Evolutionary conservation across 495 filamentous ascomycete species (phyloP), one percentile per base, ranked within the genome.

Genomic region (Durotheca rogersii): DNA sequence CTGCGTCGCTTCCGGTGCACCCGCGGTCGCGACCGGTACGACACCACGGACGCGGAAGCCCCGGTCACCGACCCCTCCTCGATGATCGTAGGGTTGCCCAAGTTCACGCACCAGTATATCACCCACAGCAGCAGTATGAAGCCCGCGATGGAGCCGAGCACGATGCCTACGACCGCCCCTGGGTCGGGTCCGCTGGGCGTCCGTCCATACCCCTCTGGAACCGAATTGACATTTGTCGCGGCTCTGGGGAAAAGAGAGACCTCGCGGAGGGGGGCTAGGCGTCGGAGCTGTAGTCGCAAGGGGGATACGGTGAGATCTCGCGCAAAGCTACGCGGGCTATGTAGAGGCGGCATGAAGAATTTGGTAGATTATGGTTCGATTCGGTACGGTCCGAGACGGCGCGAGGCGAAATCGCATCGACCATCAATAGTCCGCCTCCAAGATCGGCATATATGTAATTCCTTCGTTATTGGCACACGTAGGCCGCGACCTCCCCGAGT

Each of bases 111-210:
- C 16, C 79, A 79, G 68, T 86, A 91, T 58, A 94, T 65, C 0
- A 93, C 74, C 73, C 81, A 89, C 27, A 93, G 73, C 21, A 91
- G 44, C 2, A 96, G 73, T 11, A 92, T 60, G 71, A 95, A 90
- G 44, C 86, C 90, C n/a, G 72, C 80, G n/a, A 95, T 83, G 37
- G 80, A 78, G 55, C 90, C 90, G 23, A 96, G 79, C 17, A 89
- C 81, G 42, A 94, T 92, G 51, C 89, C 90, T 10, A 76, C 89
- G n/a, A 95, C 80, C 14, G 81, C 79, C 27, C 89, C 90, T 0
- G 90, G 76, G 3, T 72, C 16, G 0, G 85, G 88, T 7, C 84
- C 78, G 39, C 64, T 59, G 61, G 81, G 64, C 14, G 82, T 72
- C 38, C 74, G 69, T 19, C 79, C 78, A 76, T 95, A 95, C 48